Evolutionary conservation across 139 green algal species (phyloP).

Genomic region (Chlorella vulgaris): DNA sequence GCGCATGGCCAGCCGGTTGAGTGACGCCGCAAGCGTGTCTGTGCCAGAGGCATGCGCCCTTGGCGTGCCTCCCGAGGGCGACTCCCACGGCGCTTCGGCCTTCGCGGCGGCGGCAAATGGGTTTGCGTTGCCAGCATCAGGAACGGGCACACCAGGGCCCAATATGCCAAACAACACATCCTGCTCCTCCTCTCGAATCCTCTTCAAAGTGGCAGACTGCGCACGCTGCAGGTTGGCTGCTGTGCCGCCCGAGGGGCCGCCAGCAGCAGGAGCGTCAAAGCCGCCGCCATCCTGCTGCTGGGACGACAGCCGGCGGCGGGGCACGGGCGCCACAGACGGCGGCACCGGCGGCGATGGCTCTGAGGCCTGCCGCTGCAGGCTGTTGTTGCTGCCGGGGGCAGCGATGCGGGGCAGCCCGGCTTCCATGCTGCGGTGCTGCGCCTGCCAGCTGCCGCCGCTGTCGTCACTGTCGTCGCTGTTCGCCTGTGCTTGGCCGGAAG

Average conservation of each 20-base stretch:
- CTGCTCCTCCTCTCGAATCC: neutral
- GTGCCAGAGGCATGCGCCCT: neutral
- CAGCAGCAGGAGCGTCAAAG: neutral
- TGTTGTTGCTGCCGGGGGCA: neutral
- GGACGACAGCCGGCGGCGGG: neutral
- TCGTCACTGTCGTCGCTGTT: neutral
- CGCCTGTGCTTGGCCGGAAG: no score
- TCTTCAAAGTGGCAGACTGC: neutral
- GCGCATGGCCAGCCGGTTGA: conserved; percentile 21
- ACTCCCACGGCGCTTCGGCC: neutral
- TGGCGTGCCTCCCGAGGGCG: neutral
- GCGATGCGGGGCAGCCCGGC: no score
- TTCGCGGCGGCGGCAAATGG: conserved; percentile 5
- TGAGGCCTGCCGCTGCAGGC: neutral
- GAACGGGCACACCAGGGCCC: no score
- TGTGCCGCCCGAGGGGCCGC: neutral
- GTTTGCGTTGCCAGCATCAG: neutral
- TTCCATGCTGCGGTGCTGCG: neutral
- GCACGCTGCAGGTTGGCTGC: neutral
- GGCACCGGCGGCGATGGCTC: neutral
- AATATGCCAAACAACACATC: neutral
- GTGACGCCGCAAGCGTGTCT: neutral
- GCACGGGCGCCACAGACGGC: neutral
- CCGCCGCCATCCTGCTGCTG: neutral
- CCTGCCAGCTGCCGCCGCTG: conserved; percentile 24